Evolutionary conservation across 2,329 filamentous ascomycete genomes (phyloP).

Genomic region (Hypoxylon sp.): DNA sequence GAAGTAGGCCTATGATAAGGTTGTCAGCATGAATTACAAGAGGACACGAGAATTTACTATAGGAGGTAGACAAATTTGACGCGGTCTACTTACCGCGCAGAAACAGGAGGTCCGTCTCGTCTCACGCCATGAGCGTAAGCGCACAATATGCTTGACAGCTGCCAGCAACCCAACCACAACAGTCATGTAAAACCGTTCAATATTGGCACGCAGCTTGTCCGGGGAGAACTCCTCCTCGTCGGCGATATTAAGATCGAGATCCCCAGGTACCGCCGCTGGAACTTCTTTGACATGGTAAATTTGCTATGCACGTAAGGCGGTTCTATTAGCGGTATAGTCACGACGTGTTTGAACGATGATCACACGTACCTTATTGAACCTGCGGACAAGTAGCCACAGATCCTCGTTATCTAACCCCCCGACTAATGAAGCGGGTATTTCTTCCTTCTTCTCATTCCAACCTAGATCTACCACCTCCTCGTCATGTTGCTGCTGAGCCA

Average conservation of each 20-base stretch:
- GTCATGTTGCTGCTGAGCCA: slow-evolving; percentile 62
- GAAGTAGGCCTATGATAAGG: slow-evolving; percentile 60
- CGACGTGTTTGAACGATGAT: background rate
- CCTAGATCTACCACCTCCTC: slow-evolving; percentile 75
- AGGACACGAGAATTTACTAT: no score
- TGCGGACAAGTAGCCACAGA: slow-evolving; percentile 78
- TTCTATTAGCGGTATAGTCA: slow-evolving; percentile 28
- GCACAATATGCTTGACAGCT: slow-evolving; percentile 80
- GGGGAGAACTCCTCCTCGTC: slow-evolving; percentile 89
- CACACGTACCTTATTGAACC: slow-evolving; percentile 77
- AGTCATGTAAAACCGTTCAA: slow-evolving; percentile 87
- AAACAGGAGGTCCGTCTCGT: slow-evolving; percentile 77
- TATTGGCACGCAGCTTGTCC: slow-evolving; percentile 82
- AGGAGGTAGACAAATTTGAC: background rate
- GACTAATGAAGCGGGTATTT: slow-evolving; percentile 73
- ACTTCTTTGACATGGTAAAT: slow-evolving; percentile 78
- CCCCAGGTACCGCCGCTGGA: slow-evolving; percentile 71
- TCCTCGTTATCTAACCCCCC: slow-evolving; percentile 80
- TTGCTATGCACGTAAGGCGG: slow-evolving; percentile 57
- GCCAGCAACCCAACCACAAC: slow-evolving; percentile 77
- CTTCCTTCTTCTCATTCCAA: slow-evolving; percentile 74
- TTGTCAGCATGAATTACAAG: slow-evolving; percentile 16
- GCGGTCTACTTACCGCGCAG: slow-evolving; percentile 60
- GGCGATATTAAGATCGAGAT: slow-evolving; percentile 83
- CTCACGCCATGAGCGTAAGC: slow-evolving; percentile 86